Evolutionary conservation across 192 early-diverging fungal species (phyloP).

Genomic region (Funneliformis mosseae): DNA sequence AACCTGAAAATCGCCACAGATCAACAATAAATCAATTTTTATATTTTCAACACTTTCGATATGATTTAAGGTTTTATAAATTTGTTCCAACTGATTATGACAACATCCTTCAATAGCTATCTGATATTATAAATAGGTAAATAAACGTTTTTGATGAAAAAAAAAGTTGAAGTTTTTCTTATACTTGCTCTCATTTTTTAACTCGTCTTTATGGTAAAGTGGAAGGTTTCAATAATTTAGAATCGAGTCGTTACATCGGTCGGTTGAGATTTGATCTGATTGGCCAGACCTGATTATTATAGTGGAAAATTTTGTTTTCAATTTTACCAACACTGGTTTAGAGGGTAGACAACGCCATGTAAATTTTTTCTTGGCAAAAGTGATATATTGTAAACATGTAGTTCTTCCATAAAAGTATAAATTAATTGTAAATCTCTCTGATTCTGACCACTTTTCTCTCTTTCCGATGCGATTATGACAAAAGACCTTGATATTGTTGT

Average conservation of each 20-base stretch:
- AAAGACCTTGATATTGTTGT: conserved; percentile 27
- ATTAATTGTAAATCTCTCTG: too few relatives aligned
- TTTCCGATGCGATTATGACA: neutral
- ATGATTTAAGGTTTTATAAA: conserved; percentile 73
- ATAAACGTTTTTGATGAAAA: neutral
- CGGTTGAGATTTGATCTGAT: too few relatives aligned
- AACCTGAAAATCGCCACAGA: conserved; percentile 98
- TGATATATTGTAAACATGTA: too few relatives aligned
- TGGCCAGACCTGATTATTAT: too few relatives aligned
- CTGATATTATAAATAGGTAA: conserved; percentile 22
- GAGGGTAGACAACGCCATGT: too few relatives aligned
- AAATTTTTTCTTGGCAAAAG: too few relatives aligned
- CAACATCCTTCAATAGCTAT: conserved; percentile 97
- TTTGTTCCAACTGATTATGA: conserved; percentile 91
- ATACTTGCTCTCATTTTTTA: neutral
- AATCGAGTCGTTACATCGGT: too few relatives aligned
- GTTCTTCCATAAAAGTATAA: too few relatives aligned
- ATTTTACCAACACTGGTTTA: too few relatives aligned
- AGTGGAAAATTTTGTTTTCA: too few relatives aligned
- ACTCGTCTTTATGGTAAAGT: neutral
- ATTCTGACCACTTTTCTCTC: too few relatives aligned
- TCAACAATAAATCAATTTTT: conserved; percentile 87
- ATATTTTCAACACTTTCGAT: conserved; percentile 63
- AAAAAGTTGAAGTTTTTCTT: neutral
- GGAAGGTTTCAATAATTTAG: too few relatives aligned